Base-by-base conservation (phyloP, 192 early-diverging fungal species). In the Nowakowskiella sp. region DNA sequence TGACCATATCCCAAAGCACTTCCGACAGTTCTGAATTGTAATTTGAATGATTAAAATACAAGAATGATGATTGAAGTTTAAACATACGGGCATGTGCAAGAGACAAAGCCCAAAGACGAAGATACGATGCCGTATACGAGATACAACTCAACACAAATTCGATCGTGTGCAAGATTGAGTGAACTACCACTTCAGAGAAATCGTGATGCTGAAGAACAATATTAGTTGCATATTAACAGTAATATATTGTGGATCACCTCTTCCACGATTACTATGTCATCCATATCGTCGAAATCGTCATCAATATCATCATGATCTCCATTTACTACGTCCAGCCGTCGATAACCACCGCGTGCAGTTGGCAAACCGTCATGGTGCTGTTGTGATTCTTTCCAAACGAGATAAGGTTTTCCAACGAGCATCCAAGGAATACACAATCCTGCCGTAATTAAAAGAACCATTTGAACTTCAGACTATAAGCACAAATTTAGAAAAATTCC, bases 1-100 rank as follows among this genome's bases (percentile, higher is more conserved):
- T 49, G 2, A 88, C 84, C 96, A 97, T 99, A 10, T 81, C 78
- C 91, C 92, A 99, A 43, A 96, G 72, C 6, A 99, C 96, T 61
- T 90, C 88, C 0, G 96, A 99, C 23, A 99, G 71, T 72, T 99
- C 83, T 85, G 56, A 24, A n/a, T 21, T 22, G 24, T 22, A 33
- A 25, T 31, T 28, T 25, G 23, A 30, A 55, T 8, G 47, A 48
- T 31, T n/a, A 9, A 3, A 49, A 31, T 49, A 51, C 13, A 6
- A 28, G 33, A 4, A 47, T 33, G 49, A 16, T 42, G 6, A 36
- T 10, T n/a, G 36, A 55, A 16, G 23, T 42, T 58, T 0, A 52
- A 5, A 39, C 36, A 19, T 58, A 75, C 73, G 89, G 21, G 88
- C 89, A 52, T 92, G 89, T 0, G 89, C 89, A 44, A 92, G 67